These are phyloP conservation scores for Inga laurina DNA, from an alignment of 306 rosid species.

Conservation along the genomic window DNA sequence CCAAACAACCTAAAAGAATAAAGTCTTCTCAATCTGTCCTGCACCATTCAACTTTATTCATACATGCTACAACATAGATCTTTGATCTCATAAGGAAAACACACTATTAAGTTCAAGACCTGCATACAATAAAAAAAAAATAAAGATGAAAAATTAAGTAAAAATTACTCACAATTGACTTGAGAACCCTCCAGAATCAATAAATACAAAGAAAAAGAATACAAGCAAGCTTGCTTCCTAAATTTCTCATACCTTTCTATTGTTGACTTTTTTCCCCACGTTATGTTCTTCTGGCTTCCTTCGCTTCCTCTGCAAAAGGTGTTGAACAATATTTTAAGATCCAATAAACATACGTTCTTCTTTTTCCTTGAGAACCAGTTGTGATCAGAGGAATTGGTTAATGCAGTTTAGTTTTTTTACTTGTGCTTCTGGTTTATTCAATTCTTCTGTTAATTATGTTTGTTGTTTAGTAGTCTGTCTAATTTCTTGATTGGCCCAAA, in stretches of 20 bases:
- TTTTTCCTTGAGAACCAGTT: neutral
- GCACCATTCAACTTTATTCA: neutral
- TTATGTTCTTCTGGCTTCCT: constrained; percentile 84
- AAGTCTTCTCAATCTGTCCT: constrained; percentile 6
- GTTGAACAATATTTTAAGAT: constrained; percentile 29
- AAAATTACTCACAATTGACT: constrained; percentile 15
- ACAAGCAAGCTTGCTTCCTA: constrained; percentile 20
- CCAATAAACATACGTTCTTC: constrained; percentile 19
- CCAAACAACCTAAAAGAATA: constrained; percentile 9
- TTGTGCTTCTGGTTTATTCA: neutral
- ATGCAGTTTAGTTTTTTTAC: neutral
- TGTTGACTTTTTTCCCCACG: constrained; percentile 70
- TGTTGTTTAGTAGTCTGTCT: neutral
- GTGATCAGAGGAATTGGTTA: neutral
- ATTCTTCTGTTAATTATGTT: neutral
- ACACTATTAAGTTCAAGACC: constrained; percentile 4
- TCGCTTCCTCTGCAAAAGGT: constrained; percentile 81
- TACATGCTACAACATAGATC: neutral
- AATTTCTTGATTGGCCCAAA: neutral
- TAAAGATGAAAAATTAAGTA: constrained; percentile 19
- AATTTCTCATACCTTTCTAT: constrained; percentile 70
- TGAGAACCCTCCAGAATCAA: constrained; percentile 6
- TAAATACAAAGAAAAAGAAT: constrained; percentile 17
- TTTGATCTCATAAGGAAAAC: constrained; percentile 6
- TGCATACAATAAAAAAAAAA: constrained; percentile 20